A percentile compares a stretch with the other conserved stretches of the same genome.
These are phyloP conservation scores for Penicillium griseofulvum DNA, from an alignment of 2,329 filamentous ascomycete genomes.

Conservation along the genomic window DNA sequence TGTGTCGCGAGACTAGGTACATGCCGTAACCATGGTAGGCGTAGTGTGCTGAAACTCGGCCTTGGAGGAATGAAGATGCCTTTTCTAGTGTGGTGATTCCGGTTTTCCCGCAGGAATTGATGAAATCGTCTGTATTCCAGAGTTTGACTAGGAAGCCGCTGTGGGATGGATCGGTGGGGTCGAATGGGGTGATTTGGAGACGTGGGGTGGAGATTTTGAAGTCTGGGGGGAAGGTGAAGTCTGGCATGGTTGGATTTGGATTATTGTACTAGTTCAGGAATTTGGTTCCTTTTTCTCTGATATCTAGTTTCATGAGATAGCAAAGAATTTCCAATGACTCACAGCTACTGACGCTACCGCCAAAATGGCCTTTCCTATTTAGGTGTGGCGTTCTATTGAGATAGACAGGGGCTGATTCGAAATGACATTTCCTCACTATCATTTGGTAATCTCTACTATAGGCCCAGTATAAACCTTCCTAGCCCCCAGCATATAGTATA, in stretches of 20 bases:
- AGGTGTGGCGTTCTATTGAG: no score
- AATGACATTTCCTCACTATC: no score
- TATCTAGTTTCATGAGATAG: not conserved
- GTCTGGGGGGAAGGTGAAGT: conserved; percentile 6
- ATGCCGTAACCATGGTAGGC: conserved; percentile 4
- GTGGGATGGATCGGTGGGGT: conserved; percentile 12
- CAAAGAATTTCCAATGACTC: not conserved
- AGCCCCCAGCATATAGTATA: no score
- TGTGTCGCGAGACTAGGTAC: conserved; percentile 11
- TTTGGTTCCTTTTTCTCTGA: no score
- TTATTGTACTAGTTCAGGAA: not conserved
- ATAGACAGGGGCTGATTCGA: no score
- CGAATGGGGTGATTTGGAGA: conserved; percentile 17
- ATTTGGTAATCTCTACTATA: no score
- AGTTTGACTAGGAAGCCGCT: conserved; percentile 16
- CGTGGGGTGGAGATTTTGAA: conserved; percentile 13
- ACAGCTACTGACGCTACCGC: not conserved
- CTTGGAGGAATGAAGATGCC: conserved; percentile 11
- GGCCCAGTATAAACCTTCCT: no score
- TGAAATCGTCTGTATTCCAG: conserved; percentile 22
- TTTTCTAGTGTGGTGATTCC: conserved; percentile 8
- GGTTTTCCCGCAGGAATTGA: conserved; percentile 13
- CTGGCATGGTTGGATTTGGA: not conserved
- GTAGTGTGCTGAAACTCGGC: conserved; percentile 5
- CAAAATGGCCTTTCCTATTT: no score